Conservation (phyloP, 2,329 filamentous ascomycete species). For the Aspergillus sp. region DNA sequence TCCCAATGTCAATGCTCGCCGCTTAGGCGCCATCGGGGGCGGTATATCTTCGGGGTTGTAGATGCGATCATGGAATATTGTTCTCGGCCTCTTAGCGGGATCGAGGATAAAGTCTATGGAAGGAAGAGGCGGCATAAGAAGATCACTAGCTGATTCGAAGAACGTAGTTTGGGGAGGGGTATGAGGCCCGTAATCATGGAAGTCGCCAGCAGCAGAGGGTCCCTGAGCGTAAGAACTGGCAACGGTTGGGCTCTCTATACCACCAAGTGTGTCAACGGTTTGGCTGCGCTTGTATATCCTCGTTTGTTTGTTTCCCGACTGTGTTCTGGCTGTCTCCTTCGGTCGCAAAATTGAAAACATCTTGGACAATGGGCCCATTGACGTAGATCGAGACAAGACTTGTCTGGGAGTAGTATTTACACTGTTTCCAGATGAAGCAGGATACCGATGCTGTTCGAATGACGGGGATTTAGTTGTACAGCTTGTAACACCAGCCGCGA, state of each 20-base stretch:
- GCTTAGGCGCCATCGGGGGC: conserved; percentile 61
- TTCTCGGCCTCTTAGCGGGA: conserved; percentile 75
- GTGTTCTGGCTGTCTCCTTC: conserved; percentile 51
- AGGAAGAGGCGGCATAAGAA: conserved; percentile 87
- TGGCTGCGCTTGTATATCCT: conserved; percentile 78
- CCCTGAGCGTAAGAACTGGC: conserved; percentile 15
- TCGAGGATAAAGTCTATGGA: conserved; percentile 79
- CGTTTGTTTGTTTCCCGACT: conserved; percentile 47
- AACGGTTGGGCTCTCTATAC: conserved; percentile 14
- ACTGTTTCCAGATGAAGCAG: conserved; percentile 8
- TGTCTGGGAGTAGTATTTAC: conserved; percentile 13
- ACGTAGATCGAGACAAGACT: conserved; percentile 28
- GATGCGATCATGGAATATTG: conserved; percentile 95
- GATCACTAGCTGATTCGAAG: conserved; percentile 90
- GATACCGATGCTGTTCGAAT: conserved; percentile 16
- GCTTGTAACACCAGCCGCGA: background rate
- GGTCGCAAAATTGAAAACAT: conserved; percentile 76
- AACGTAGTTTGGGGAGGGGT: conserved; percentile 89
- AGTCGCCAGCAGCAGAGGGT: conserved; percentile 52
- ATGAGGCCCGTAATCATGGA: conserved; percentile 54
- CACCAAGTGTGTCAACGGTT: conserved; percentile 56
- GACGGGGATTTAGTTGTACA: conserved; percentile 26
- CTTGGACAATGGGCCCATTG: conserved; percentile 58
- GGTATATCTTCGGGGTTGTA: conserved; percentile 95
- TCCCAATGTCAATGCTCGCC: conserved; percentile 43